Evolutionary conservation across 305 asterid genomes (phyloP), one percentile per base, ranked within the genome.

Genomic region (Andrographis paniculata): DNA sequence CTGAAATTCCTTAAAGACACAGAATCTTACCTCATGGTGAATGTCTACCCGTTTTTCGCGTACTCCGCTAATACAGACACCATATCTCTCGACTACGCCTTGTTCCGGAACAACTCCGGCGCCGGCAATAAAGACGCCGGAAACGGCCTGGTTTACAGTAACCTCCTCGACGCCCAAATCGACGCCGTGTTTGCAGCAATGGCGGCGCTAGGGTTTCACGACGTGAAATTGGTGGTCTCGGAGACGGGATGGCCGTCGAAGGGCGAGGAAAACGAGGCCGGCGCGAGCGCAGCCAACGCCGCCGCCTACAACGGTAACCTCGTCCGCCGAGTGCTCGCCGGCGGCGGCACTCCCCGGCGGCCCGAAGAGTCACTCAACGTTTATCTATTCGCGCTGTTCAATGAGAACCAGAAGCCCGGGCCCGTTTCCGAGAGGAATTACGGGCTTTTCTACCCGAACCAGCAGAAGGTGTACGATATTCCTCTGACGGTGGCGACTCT

Each of bases 231-330:
- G 17, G 64, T 47, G 40, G 60, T 71, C 0, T 51, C 78, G 6
- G 82, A 75, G 53, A 70, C 78, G 1, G 82, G 82, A 1, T 75
- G 82, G 82, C 82, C 82, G 2, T 75, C 82, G 0, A 67, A 70
- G 42, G 82, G 82, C 10, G 73, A 65, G 53, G 71, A 64, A 6
- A 45, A 62, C 1, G 75, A 75, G 22, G 24, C 17, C 1, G 82
- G 82, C 5, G 73, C 78, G 0, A 48, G 52, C 0, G 20, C 17
- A 1, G 59, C 22, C 0, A 75, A 70, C 27, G 82, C 82, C 0
- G 75, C 73, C 0, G 73, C 64, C 3, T 75, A 75, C 42, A 75
- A 71, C 43, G 76, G 78, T 0, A 75, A 75, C 62, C 58, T 75
- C 17, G 76, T 68, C 20, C 73, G 76, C 20, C 40, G 82, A 9